Evolutionary conservation across 495 filamentous ascomycete species (phyloP).

Genomic region (Penicillium roqueforti): DNA sequence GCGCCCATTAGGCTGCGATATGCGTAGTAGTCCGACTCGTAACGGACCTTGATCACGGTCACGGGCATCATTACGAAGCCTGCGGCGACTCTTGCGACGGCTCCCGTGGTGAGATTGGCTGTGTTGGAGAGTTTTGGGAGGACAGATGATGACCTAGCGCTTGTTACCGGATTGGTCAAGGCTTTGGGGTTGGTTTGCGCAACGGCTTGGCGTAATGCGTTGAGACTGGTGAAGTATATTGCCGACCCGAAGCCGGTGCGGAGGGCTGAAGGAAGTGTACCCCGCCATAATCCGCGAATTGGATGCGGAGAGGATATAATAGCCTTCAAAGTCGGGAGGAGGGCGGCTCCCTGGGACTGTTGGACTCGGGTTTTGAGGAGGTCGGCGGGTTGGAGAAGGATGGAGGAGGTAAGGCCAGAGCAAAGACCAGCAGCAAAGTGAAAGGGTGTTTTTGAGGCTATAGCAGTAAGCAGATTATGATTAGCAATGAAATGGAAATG

Average conservation of each 20-base stretch:
- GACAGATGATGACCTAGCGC: conserved; percentile 56
- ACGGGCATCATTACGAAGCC: conserved; percentile 94
- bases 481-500: conserved; percentile 2
- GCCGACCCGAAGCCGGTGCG: conserved; percentile 91
- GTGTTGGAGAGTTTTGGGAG: conserved; percentile 81
- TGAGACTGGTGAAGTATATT: conserved; percentile 89
- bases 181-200: conserved; percentile 39
- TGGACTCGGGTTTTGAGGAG: conserved; percentile 95
- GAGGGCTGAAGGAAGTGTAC: conserved; percentile 84
- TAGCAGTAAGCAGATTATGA: background rate
- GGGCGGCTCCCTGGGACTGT: conserved; percentile 55
- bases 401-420: conserved; percentile 80
- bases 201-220: conserved; percentile 69
- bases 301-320: conserved; percentile 60
- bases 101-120: conserved; percentile 81
- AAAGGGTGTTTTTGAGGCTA: conserved; percentile 54
- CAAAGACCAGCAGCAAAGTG: conserved; percentile 87
- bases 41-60: conserved; percentile 95
- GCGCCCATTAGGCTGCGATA: conserved; percentile 77
- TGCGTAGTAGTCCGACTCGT: conserved; percentile 77
- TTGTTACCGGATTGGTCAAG: conserved; percentile 18
- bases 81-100: conserved; percentile 74
- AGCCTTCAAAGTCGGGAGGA: conserved; percentile 64
- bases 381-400: conserved; percentile 92
- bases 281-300: conserved; percentile 83